These are phyloP conservation scores for Rhodotorula mucilaginosa DNA, from an alignment of 1,284 basidiomycete genomes.

Conservation along the genomic window DNA sequence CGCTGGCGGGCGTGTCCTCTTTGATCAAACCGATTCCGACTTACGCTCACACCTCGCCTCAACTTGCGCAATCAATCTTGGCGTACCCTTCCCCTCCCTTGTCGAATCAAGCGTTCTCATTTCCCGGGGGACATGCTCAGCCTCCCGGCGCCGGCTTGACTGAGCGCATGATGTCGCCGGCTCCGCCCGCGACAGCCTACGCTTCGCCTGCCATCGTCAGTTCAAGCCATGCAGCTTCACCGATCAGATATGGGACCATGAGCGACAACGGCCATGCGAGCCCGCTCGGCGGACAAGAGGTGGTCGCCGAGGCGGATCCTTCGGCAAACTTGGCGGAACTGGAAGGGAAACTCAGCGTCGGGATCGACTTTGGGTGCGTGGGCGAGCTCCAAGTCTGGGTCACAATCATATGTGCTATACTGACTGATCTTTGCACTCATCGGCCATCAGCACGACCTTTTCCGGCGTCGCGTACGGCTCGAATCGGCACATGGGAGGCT, in stretches of 20 bases:
- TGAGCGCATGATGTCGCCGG: background rate
- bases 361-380: slow-evolving; percentile 6
- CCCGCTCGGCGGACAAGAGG: background rate
- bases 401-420: background rate
- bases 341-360: slow-evolving; percentile 17
- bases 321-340: background rate
- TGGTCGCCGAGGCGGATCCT: slow-evolving; percentile 8
- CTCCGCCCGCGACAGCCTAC: background rate
- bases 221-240: background rate
- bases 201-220: no score
- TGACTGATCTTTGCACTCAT: accelerated
- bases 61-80: background rate
- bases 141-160: background rate
- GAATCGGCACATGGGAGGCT: slow-evolving; percentile 30
- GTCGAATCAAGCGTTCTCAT: background rate
- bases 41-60: slow-evolving; percentile 1
- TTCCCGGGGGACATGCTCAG: background rate
- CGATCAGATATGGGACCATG: no score
- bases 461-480: slow-evolving; percentile 69
- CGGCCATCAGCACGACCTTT: slow-evolving; percentile 49
- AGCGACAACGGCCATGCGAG: background rate
- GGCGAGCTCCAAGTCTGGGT: no score
- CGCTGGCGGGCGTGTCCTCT: background rate
- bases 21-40: slow-evolving; percentile 2
- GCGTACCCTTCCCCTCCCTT: background rate